These are phyloP conservation scores for Myrica gale DNA, from an alignment of 306 rosid species.

Conservation along the genomic window DNA sequence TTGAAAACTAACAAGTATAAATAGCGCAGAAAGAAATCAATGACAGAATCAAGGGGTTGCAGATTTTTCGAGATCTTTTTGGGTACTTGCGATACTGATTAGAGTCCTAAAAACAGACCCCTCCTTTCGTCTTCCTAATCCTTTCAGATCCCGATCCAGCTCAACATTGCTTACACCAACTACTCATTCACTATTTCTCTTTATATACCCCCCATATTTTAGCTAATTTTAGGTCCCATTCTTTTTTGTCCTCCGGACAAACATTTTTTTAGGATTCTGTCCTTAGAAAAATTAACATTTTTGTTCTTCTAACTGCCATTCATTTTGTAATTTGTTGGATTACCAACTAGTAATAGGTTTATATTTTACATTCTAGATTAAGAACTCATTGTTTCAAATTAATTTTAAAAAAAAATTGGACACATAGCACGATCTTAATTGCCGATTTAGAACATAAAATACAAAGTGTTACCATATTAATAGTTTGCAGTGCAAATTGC, in stretches of 20 bases:
- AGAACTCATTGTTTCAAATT: too few species aligned
- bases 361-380: too few species aligned
- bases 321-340: too few species aligned
- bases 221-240: not conserved
- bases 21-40: not conserved
- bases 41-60: constrained; percentile 17
- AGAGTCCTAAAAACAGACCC: not conserved
- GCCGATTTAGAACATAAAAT: too few species aligned
- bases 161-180: not conserved
- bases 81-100: constrained; percentile 4
- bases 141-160: constrained; percentile 1
- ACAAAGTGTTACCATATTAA: too few species aligned
- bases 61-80: constrained; percentile 7
- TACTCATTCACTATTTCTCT: not conserved
- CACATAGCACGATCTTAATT: too few species aligned
- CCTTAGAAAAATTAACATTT: too few species aligned
- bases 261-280: too few species aligned
- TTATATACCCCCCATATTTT: not conserved
- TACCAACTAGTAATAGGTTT: too few species aligned
- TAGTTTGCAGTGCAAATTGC: too few species aligned
- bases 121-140: not conserved
- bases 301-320: too few species aligned
- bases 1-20: not conserved
- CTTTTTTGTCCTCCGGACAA: not conserved
- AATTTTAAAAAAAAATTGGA: too few species aligned